A percentile compares a stretch with the other conserved stretches of the same genome.
phyloP scores from a whole-genome alignment of 2,329 filamentous ascomycete species.

The Alternaria viburni region DNA sequence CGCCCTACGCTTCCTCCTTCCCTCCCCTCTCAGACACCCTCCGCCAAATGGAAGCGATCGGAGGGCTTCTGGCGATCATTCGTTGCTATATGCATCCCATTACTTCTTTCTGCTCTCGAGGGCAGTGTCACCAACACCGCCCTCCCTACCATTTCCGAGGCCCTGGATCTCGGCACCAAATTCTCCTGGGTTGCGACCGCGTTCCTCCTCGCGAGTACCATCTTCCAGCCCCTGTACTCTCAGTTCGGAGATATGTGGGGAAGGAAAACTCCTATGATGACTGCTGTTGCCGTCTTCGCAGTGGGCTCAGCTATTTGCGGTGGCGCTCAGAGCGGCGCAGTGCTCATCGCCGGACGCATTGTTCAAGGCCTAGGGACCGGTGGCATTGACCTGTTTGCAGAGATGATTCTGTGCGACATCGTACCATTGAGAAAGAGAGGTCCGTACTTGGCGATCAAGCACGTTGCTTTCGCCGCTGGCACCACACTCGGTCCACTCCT shows the following conservation, averaged over 20 bases:
- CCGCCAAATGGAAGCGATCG: conserved; percentile 20
- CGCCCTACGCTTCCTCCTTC: conserved; percentile 9
- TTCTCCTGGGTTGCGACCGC: conserved; percentile 38
- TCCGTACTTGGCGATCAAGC: conserved; percentile 45
- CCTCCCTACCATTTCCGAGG: conserved; percentile 48
- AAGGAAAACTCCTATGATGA: conserved; percentile 48
- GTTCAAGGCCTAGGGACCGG: conserved; percentile 62
- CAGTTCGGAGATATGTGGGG: conserved; percentile 63
- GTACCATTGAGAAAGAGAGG: conserved; percentile 56
- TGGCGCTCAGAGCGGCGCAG: conserved; percentile 50
- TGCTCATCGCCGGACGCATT: conserved; percentile 62
- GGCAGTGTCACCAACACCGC: conserved; percentile 51
- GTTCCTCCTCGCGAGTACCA: conserved; percentile 44
- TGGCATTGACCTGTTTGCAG: conserved; percentile 54
- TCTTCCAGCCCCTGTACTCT: conserved; percentile 59
- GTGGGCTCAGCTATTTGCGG: conserved; percentile 62
- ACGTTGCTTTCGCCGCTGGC: conserved; percentile 33
- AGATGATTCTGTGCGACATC: conserved; percentile 59
- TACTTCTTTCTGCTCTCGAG: conserved; percentile 39
- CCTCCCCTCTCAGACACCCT: conserved; percentile 3
- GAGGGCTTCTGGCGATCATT: conserved; percentile 42
- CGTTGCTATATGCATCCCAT: conserved; percentile 33
- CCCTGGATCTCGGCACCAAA: conserved; percentile 29
- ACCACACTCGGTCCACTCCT: conserved; percentile 39
- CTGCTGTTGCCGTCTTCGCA: conserved; percentile 55